These are phyloP conservation scores for Penicillium ochrochloron DNA, from an alignment of 495 filamentous ascomycete species.

Conservation along the genomic window DNA sequence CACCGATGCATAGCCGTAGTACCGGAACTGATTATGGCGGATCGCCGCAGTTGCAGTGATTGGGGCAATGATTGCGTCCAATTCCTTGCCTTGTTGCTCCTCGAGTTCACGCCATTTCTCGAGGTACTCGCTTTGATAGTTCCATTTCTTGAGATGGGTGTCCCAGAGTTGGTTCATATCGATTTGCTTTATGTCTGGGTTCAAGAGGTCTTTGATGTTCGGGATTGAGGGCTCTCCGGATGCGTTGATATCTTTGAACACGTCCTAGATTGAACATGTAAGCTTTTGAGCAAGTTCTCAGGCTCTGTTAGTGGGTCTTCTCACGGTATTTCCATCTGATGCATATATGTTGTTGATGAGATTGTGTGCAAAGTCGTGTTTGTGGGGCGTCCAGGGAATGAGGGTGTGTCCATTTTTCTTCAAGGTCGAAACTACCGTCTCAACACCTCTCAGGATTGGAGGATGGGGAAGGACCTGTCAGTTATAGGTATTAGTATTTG, in stretches of 20 bases:
- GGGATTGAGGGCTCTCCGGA: slow-evolving; percentile 54
- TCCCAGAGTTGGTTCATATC: slow-evolving; percentile 41
- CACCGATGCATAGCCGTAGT: slow-evolving; percentile 43
- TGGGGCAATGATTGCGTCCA: slow-evolving; percentile 56
- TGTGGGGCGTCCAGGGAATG: slow-evolving; percentile 46
- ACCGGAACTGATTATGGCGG: slow-evolving; percentile 38
- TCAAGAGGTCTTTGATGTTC: slow-evolving; percentile 44
- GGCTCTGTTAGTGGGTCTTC: background rate
- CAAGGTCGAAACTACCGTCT: slow-evolving; percentile 40
- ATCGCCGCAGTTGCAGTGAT: slow-evolving; percentile 49
- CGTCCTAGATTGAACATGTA: slow-evolving; percentile 21
- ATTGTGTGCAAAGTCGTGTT: slow-evolving; percentile 38
- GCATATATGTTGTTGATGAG: slow-evolving; percentile 44
- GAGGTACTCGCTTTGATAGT: slow-evolving; percentile 44
- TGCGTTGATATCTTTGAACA: slow-evolving; percentile 42
- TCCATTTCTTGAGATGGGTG: slow-evolving; percentile 42
- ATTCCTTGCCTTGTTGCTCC: slow-evolving; percentile 33
- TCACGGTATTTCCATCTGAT: slow-evolving; percentile 42
- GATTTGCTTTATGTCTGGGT: slow-evolving; percentile 34
- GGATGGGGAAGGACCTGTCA: slow-evolving; percentile 30
- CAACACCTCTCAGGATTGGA: slow-evolving; percentile 46
- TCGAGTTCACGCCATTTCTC: slow-evolving; percentile 37
- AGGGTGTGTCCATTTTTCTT: slow-evolving; percentile 44
- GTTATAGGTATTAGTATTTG: background rate
- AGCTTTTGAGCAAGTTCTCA: too few species aligned